These are phyloP conservation scores for Naganishia vaughanmartiniae DNA, from an alignment of 768 basidiomycete species.

Conservation along the genomic window DNA sequence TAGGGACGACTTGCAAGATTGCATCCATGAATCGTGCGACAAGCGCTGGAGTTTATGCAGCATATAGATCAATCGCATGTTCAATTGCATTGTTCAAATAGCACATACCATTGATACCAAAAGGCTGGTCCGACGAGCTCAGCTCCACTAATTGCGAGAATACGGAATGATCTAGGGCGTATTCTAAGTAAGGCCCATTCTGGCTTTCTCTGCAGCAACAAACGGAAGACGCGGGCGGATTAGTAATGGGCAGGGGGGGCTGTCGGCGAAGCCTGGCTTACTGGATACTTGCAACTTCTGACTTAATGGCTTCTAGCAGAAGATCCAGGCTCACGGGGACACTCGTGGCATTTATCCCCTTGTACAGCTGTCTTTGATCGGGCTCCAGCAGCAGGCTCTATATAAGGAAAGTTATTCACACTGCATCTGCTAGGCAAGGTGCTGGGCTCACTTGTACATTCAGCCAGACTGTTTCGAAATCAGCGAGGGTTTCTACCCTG, in stretches of 20 bases:
- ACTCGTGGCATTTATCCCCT: conserved; percentile 75
- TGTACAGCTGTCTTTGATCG: conserved; percentile 39
- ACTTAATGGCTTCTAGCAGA: conserved; percentile 78
- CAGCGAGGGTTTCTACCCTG: not conserved
- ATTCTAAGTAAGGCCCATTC: conserved; percentile 86
- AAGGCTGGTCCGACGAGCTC: conserved; percentile 77
- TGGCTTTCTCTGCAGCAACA: not conserved
- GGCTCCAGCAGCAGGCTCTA: conserved; percentile 22
- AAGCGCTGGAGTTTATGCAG: conserved; percentile 62
- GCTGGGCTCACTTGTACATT: not conserved
- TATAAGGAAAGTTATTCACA: not conserved
- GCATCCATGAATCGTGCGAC: conserved; percentile 84
- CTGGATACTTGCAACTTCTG: conserved; percentile 60
- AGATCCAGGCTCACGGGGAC: conserved; percentile 72
- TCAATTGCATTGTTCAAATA: too few relatives aligned
- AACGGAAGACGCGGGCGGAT: not conserved
- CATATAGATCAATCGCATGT: not conserved
- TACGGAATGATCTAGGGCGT: conserved; percentile 84
- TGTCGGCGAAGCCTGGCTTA: conserved; percentile 54
- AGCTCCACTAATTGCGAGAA: conserved; percentile 78
- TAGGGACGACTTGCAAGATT: conserved; percentile 85
- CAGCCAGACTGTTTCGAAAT: conserved; percentile 13
- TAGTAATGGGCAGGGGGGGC: not conserved
- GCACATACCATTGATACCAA: conserved; percentile 66
- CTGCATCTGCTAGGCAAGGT: not conserved